Percentiles rank a stretch among this genome's conserved stretches.
These are phyloP conservation scores for Yarrowia bubula DNA, from an alignment of 805 yeast species.

Conservation along the genomic window DNA sequence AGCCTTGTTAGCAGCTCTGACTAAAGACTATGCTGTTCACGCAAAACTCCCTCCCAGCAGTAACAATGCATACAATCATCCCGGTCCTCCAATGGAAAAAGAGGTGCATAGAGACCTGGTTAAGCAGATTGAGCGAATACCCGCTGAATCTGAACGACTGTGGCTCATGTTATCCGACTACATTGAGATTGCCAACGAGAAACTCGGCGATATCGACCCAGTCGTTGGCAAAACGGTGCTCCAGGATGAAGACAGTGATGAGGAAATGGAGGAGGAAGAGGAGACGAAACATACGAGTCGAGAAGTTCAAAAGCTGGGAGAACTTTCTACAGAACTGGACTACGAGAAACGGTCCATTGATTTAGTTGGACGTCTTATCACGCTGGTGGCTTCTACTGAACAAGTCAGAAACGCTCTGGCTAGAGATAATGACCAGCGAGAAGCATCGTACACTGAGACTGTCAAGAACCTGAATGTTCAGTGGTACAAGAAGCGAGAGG, in stretches of 20 bases:
- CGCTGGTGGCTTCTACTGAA: constrained; percentile 16
- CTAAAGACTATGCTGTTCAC: constrained; percentile 22
- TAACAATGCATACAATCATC: constrained; percentile 34
- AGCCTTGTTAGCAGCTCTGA: constrained; percentile 37
- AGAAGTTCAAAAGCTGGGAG: constrained; percentile 16
- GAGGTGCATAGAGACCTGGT: constrained; percentile 32
- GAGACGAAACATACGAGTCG: background rate
- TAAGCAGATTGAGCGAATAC: constrained; percentile 38
- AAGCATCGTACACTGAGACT: constrained; percentile 8
- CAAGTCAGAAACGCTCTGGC: constrained; percentile 16
- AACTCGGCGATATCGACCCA: constrained; percentile 6
- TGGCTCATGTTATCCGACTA: constrained; percentile 39
- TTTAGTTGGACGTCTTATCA: constrained; percentile 14
- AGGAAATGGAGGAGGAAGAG: background rate
- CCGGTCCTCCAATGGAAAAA: constrained; percentile 35
- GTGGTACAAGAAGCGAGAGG: constrained; percentile 26
- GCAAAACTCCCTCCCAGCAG: background rate
- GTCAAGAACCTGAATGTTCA: constrained; percentile 23
- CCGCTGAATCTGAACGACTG: constrained; percentile 38
- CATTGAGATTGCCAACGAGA: constrained; percentile 22
- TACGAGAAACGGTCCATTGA: constrained; percentile 19
- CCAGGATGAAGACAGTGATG: background rate
- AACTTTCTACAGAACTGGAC: constrained; percentile 5
- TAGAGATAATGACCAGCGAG: constrained; percentile 23
- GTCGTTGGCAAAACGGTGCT: constrained; percentile 5